Evolutionary conservation across 139 green algal genomes (phyloP), one percentile per base, ranked within the genome.

Genomic region (Gonium pectorale): DNA sequence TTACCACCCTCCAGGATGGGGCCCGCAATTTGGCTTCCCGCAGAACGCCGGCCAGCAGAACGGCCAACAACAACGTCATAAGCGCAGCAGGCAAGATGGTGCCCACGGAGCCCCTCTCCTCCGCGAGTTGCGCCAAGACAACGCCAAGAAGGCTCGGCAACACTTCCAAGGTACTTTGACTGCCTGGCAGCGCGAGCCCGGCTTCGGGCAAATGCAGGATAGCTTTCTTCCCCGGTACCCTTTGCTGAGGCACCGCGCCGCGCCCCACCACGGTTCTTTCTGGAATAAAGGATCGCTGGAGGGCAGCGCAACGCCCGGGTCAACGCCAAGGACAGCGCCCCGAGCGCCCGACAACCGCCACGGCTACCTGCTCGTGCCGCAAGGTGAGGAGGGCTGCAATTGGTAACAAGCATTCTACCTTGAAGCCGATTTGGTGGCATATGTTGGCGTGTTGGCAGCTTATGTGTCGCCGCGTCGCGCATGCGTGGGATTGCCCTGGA

Each of bases 121-220:
- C 3, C 52, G 52, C 0, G 33, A 80, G 35, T 52, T 80, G 22
- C 72, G 72, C 5, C 8, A 51, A 35, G 72, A 68, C 27, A 80
- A 80, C 37, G 43, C 60, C 4, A 80, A 68, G 54, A 67, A 80
- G 72, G 38, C 72, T 19, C 1, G 52, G 8, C 22, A 33, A 6
- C 72, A 80, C 27, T 80, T 67, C 52, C 52, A 67, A 80, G 72
- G 72, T 80, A 80, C 38, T n/a, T n/a, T 41, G 29, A 27, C 7
- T 22, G 27, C 3, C 27, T 37, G 38, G 38, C 67, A 17, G 24
- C 4, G 27, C 33, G 64, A 71, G 17, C 22, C 64, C 21, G 33
- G 35, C 33, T 35, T 35, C 56, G 56, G 56, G n/a, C 56, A 6
- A 35, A 22, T 64, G 22, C 56, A 64, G 56, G 19, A 22, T 64